Conservation (phyloP, 345 rosid genomes). For the Salix udensis region DNA sequence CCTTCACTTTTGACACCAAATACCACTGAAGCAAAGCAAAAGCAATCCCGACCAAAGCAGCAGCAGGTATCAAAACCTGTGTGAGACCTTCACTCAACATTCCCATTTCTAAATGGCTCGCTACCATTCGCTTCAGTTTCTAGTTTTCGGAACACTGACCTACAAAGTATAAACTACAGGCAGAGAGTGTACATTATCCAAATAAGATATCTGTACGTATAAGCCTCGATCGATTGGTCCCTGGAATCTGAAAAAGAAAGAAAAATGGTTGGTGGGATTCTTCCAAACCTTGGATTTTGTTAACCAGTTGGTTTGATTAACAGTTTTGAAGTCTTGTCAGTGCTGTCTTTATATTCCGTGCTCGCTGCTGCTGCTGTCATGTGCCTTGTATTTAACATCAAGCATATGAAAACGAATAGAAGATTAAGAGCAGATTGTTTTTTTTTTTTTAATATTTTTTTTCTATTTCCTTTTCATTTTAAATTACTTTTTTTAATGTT, state of each 20-base stretch:
- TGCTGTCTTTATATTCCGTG: constrained; percentile 13
- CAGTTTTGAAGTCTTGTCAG: constrained; percentile 16
- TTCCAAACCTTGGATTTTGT: constrained; percentile 4
- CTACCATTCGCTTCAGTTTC: neutral
- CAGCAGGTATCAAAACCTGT: constrained; percentile 49
- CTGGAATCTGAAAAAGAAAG: neutral
- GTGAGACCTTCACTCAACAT: constrained; percentile 43
- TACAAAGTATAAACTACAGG: neutral
- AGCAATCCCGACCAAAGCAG: constrained; percentile 51
- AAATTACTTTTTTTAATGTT: no score
- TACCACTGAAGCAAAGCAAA: constrained; percentile 70
- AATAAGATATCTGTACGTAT: constrained; percentile 8
- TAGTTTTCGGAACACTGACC: neutral
- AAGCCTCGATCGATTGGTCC: constrained; percentile 23
- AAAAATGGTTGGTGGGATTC: constrained; percentile 39
- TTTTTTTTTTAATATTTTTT: no score
- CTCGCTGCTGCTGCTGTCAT: constrained; percentile 2
- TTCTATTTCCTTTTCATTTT: no score
- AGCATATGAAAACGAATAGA: neutral
- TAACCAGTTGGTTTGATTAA: constrained; percentile 35
- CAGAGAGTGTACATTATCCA: constrained; percentile 5
- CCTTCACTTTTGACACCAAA: constrained; percentile 52
- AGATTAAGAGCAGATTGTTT: neutral
- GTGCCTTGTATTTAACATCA: neutral
- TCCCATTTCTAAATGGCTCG: constrained; percentile 30